Evolutionary conservation across 1,139 yeast species (phyloP).

Genomic region (Zygosaccharomyces pseudobailii): DNA sequence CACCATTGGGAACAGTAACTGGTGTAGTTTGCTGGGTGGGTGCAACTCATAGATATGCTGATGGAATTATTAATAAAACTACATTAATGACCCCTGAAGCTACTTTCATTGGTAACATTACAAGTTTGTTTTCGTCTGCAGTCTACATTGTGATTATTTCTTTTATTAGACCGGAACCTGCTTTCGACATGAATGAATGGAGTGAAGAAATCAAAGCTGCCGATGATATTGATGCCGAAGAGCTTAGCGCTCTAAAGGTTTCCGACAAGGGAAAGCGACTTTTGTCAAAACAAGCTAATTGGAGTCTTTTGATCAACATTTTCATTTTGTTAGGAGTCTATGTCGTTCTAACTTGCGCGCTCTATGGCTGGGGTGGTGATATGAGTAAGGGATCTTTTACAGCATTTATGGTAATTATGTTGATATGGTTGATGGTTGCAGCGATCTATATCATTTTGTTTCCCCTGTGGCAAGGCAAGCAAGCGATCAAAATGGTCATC

Average conservation of each 20-base stretch:
- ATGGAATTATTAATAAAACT: slow-evolving; percentile 30
- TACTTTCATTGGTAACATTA: slow-evolving; percentile 37
- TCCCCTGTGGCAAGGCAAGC: slow-evolving; percentile 40
- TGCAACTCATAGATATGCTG: slow-evolving; percentile 28
- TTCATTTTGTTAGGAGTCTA: slow-evolving; percentile 34
- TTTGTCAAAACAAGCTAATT: slow-evolving; percentile 29
- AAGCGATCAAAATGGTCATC: slow-evolving; percentile 12
- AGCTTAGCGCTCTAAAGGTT: slow-evolving; percentile 28
- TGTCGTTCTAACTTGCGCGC: slow-evolving; percentile 32
- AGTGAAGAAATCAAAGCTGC: slow-evolving; percentile 30
- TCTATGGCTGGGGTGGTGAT: slow-evolving; percentile 35
- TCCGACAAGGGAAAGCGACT: slow-evolving; percentile 24
- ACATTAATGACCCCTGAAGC: slow-evolving; percentile 35
- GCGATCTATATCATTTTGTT: slow-evolving; percentile 36
- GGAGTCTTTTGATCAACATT: slow-evolving; percentile 27
- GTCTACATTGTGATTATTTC: slow-evolving; percentile 32
- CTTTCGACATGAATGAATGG: slow-evolving; percentile 29
- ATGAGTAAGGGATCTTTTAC: slow-evolving; percentile 35
- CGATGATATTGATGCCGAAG: slow-evolving; percentile 38
- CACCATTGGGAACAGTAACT: slow-evolving; percentile 42
- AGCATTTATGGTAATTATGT: slow-evolving; percentile 35
- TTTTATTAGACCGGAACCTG: slow-evolving; percentile 32
- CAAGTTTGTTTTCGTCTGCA: slow-evolving; percentile 31
- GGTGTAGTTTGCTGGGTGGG: slow-evolving; percentile 42
- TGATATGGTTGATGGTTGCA: slow-evolving; percentile 36